Base-by-base conservation (phyloP, 768 basidiomycete genomes). In the Mycena latifolia region DNA sequence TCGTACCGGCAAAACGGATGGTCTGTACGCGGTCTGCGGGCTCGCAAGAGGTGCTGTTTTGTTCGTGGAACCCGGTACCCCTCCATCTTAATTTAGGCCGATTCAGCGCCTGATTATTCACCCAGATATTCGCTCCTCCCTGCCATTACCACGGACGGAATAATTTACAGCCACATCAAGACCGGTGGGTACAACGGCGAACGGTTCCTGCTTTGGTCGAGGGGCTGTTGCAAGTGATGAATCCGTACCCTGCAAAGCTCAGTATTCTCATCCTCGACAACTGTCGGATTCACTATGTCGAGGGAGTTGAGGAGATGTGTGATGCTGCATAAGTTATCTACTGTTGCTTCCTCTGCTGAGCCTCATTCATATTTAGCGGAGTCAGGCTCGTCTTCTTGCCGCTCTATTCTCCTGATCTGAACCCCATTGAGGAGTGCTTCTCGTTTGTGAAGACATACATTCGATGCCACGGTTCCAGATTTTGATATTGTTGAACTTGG, bases 201-300 rank as follows among this genome's bases (percentile, higher is more conserved):
- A 18, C 48, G 57, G n/a, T 71, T 71, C 33, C 20, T 29, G 10
- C 18, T 33, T 8, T 52, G 50, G 50, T 74, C 11, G 61, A 65
- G 17, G 52, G 59, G 0, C 22, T 72, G 18, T 28, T 64, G 3
- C 25, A 24, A 2, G 55, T 68, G 15, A 77, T 77, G 74, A 76
- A 77, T 48, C 74, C 70, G 11, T 77, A 67, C 41, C 74, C 74
- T 1, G 66, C 43, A 0, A 59, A 52, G 10, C 29, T 63, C 14
- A 76, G 71, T 48, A 66, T 78, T 20, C 67, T 78, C n/a, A 64
- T 78, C n/a, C 63, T 74, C 15, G 75, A 78, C 55, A 78, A 78
- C 65, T 78, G 77, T 55, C 65, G 43, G 9, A 78, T 78, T 12
- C 77, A 78, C 39, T 69, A 78, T 46, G 67, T 70, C 29, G 65